Conservation (phyloP, 2,329 filamentous ascomycete species). For the Pezizomycotina sp. region DNA sequence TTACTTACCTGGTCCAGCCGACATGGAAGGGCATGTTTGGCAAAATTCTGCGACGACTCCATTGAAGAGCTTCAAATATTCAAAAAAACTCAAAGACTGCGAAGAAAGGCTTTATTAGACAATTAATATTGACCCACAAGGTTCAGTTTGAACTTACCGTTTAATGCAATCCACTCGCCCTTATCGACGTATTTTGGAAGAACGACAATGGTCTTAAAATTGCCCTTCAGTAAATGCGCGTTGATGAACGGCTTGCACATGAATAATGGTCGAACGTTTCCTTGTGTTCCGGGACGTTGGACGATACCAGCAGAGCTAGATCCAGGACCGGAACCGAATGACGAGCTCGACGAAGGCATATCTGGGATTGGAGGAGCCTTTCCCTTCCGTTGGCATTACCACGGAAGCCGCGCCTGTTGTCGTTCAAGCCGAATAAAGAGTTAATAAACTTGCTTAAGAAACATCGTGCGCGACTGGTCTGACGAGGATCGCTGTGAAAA, state of each 20-base stretch:
- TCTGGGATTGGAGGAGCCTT: slow-evolving; percentile 15
- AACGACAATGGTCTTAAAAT: slow-evolving; percentile 89
- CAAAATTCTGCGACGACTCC: slow-evolving; percentile 74
- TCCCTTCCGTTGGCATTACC: no score
- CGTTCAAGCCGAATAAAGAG: no score
- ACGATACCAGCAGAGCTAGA: slow-evolving; percentile 36
- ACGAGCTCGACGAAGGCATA: slow-evolving; percentile 14
- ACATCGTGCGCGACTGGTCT: no score
- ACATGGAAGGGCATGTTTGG: slow-evolving; percentile 86
- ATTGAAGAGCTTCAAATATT: slow-evolving; percentile 25
- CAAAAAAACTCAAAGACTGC: slow-evolving; percentile 1
- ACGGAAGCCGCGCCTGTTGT: no score
- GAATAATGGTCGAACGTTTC: slow-evolving; percentile 36
- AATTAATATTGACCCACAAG: neutral
- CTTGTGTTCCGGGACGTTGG: slow-evolving; percentile 28
- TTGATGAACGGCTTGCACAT: slow-evolving; percentile 29
- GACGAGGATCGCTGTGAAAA: no score
- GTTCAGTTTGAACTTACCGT: slow-evolving; percentile 45
- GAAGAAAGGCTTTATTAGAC: neutral
- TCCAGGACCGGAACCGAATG: slow-evolving; percentile 27
- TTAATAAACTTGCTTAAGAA: no score
- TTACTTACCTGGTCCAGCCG: slow-evolving; percentile 66
- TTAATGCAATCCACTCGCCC: slow-evolving; percentile 90
- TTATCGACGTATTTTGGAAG: slow-evolving; percentile 85
- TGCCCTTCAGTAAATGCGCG: slow-evolving; percentile 51